Base-by-base conservation (phyloP, 2,329 filamentous ascomycete genomes). In the Passalora sequoiae region DNA sequence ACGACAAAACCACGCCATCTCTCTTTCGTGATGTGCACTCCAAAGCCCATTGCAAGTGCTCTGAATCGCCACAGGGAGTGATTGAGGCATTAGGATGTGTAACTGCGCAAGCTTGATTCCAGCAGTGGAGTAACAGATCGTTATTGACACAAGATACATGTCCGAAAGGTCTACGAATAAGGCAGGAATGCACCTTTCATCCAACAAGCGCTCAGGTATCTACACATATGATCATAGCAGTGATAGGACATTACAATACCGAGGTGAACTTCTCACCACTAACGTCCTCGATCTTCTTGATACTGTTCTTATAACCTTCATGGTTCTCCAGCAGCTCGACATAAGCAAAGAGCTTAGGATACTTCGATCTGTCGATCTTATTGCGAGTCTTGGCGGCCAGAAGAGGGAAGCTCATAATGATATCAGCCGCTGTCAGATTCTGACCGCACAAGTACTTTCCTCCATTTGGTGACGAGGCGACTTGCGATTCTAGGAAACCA, bases 391-490 rank as follows among this genome's bases (percentile, higher is more conserved):
- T 59, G 1, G 65, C 71, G 2, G 64, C 72, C 46, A 76, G 69
- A 3, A 78, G 53, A 0, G 69, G 72, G 53, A 74, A 77, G 38
- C 68, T 69, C 59, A 77, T 66, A 57, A 77, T 58, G 31, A 77
- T 72, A 55, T 78, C 75, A 4, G 72, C 74, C 9, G 66, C 71
- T 0, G 73, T 74, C 19, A 78, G 55, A 2, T 66, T 61, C 4
- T 63, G 60, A 6, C 73, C 72, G 50, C 72, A 75, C 22, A 77
- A 64, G 50, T 70, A 78, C 30, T 70, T 63, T 3, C 74, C 74
- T n/a, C 64, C 62, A 6, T 66, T 61, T 0, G 73, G 71, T 1
- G 71, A 69, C 4, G 67, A 66, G 5, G 60, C 59, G 4, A 78
- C 57, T 47, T 75, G 73, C 5, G 59, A 57, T 43, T 78, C 71